A percentile compares a stretch with the other conserved stretches of the same genome.
Conservation (phyloP, 371 early-diverging fungal genomes). For the Syncephalastrum monosporum region DNA sequence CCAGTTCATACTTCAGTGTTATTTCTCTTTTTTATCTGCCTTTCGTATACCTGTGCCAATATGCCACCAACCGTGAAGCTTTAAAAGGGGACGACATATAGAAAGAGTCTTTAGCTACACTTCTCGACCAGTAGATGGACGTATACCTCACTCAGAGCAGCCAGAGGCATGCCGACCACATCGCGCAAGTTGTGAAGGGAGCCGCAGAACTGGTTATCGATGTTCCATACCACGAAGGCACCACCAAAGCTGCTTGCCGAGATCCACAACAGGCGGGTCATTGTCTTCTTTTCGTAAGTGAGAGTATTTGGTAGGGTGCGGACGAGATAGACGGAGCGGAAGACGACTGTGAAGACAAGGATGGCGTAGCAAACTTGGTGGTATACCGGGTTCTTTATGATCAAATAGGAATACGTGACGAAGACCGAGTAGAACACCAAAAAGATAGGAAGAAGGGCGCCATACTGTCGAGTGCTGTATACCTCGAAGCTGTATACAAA, state of each 20-base stretch:
- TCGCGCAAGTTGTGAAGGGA: constrained; percentile 49
- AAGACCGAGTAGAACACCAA: constrained; percentile 52
- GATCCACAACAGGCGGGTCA: constrained; percentile 32
- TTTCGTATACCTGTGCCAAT: constrained; percentile 43
- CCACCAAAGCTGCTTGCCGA: constrained; percentile 48
- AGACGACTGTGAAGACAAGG: constrained; percentile 47
- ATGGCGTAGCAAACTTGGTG: constrained; percentile 73
- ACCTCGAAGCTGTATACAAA: constrained; percentile 51
- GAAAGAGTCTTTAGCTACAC: too few species aligned
- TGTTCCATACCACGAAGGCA: constrained; percentile 76
- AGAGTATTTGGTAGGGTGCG: constrained; percentile 28
- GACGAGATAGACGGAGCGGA: constrained; percentile 42
- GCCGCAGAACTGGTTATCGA: constrained; percentile 74
- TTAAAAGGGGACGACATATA: constrained; percentile 16
- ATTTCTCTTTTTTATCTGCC: neutral
- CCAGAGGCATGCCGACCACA: constrained; percentile 51
- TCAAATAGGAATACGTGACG: constrained; percentile 62
- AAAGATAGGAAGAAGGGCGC: constrained; percentile 34
- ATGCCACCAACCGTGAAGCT: constrained; percentile 90
- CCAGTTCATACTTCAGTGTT: neutral
- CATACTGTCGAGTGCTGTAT: constrained; percentile 35
- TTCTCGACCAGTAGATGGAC: neutral
- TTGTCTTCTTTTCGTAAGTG: constrained; percentile 27
- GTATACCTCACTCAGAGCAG: constrained; percentile 46
- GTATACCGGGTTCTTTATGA: constrained; percentile 67